Evolutionary conservation across 2,329 filamentous ascomycete genomes (phyloP).

Genomic region (Trichoderma cornu-damae): DNA sequence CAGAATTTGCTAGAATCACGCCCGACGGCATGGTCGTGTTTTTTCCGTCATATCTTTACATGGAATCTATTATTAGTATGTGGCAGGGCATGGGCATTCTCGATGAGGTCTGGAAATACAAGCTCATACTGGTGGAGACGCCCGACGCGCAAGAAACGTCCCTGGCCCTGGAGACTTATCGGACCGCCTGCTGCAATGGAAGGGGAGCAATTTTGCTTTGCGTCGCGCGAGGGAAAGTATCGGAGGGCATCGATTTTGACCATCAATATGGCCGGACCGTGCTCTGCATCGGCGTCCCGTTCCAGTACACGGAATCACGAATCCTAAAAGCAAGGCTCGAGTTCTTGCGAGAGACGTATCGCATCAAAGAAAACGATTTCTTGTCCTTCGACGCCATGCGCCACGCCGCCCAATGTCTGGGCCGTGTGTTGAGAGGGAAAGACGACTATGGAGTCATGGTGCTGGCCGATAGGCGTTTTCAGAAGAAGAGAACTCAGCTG

Average conservation of each 20-base stretch:
- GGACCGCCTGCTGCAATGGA: conserved; percentile 95
- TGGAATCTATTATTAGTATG: conserved; percentile 98
- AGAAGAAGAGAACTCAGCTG: conserved; percentile 83
- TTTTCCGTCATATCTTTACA: conserved; percentile 97
- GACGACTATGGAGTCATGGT: conserved; percentile 99
- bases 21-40: conserved; percentile 99
- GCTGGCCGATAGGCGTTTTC: conserved; percentile 85
- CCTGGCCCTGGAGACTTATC: conserved; percentile 89
- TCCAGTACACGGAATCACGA: conserved; percentile 96
- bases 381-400: conserved; percentile 98
- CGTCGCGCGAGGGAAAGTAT: conserved; percentile 94
- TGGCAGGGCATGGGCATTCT: conserved; percentile 99
- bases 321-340: conserved; percentile 94
- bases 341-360: conserved; percentile 94
- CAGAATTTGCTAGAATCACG: conserved; percentile 92
- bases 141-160: conserved; percentile 97
- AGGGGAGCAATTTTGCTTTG: conserved; percentile 89
- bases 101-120: conserved; percentile 98
- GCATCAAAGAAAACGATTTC: conserved; percentile 95
- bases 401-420: conserved; percentile 94
- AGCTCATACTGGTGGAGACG: conserved; percentile 94
- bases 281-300: conserved; percentile 92
- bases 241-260: conserved; percentile 98
- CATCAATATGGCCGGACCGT: conserved; percentile 97
- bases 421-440: conserved; percentile 89